Evolutionary conservation across 2,329 filamentous ascomycete species (phyloP), one percentile per base, ranked within the genome.

Genomic region (Colletotrichum brevisporum): DNA sequence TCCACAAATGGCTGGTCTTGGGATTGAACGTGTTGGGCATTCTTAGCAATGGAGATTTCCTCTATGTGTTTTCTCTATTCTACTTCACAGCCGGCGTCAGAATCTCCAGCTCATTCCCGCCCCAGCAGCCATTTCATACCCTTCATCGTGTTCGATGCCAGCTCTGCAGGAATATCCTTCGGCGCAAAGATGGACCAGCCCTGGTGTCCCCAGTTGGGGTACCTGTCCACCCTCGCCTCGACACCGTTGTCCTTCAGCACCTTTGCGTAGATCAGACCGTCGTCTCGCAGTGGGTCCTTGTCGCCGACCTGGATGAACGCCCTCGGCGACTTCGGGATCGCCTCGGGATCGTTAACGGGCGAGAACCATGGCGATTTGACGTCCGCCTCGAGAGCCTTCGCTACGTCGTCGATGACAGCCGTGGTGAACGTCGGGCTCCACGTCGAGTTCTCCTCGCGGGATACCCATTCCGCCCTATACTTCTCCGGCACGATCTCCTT

Each of bases 231-330:
- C 47, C 77, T 80, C 4, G 84, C 85, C 72, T 78, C 74, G 4
- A 86, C 80, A 0, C 77, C 78, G 41, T 84, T 80, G 52, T 84
- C 82, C 41, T 79, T 76, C 70, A 89, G 73, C 8, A 84, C 73
- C 53, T 80, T 75, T 66, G 87, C 85, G 70, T 88, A 89, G 0
- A 88, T 82, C 57, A 89, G 67, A 0, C 78, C 84, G 58, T 88
- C 86, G 67, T 89, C 87, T 5, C 87, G 76, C 5, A 86, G 71
- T 1, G 82, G 82, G 73, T 89, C 87, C 69, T 83, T 71, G 18
- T 86, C 86, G 67, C 80, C 82, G 0, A 87, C 79, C 71, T 87
- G 84, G 2, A 89, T 76, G 73, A 86, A 88, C 0, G 83, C 79
- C 2, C 77, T 79, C 5, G 85, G 85, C 26, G 86, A 75, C 4